A percentile compares a stretch with the other conserved stretches of the same genome.
Evolutionary conservation across 176 grass and related monocot species (phyloP).

Genomic region (Carex scoparia): DNA sequence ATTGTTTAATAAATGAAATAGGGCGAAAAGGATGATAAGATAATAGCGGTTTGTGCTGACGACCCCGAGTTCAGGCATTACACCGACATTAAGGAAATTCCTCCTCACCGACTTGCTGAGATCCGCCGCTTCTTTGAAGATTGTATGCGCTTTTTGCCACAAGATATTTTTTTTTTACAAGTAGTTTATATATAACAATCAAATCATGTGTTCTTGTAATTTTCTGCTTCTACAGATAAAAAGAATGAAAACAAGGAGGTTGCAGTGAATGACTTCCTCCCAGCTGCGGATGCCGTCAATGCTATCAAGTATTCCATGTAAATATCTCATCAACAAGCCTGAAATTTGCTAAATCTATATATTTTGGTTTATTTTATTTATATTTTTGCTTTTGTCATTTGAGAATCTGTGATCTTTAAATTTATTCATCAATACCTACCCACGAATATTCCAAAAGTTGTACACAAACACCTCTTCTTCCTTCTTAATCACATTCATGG

Average conservation of each 20-base stretch:
- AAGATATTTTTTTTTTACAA: constrained; percentile 17
- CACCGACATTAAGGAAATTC: constrained; percentile 86
- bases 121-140: constrained; percentile 99
- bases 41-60: constrained; percentile 99
- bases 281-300: constrained; percentile 62
- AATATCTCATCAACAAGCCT: constrained; percentile 38
- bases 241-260: constrained; percentile 99
- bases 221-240: constrained; percentile 46
- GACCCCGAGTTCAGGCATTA: constrained; percentile 90
- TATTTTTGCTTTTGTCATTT: not conserved
- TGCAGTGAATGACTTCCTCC: constrained; percentile 94
- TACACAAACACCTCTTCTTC: no score
- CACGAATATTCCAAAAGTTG: not conserved
- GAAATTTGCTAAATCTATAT: not conserved
- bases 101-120: constrained; percentile 84
- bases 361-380: not conserved
- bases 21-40: constrained; percentile 99
- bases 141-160: constrained; percentile 41
- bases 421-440: not conserved
- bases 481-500: no score
- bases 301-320: constrained; percentile 90
- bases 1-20: constrained; percentile 22
- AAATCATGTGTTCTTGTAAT: not conserved
- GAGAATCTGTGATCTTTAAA: not conserved
- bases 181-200: constrained; percentile 18